Percentiles rank a stretch among this genome's conserved stretches.
phyloP scores from a whole-genome alignment of 2,329 filamentous ascomycete genomes.

The Aspergillus quadrilineatus region DNA sequence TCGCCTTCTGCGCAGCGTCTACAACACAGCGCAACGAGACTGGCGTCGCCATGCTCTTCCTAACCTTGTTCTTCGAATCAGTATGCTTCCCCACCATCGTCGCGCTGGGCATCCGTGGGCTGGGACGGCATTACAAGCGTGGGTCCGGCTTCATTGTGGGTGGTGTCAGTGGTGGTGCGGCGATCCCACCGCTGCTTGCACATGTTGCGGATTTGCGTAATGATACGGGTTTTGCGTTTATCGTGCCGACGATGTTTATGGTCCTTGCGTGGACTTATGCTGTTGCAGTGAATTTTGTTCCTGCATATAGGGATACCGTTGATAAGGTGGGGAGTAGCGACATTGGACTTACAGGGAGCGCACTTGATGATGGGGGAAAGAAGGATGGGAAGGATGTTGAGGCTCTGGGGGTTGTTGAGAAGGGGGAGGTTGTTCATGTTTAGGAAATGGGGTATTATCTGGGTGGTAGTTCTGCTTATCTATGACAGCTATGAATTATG shows the following conservation, averaged over 20 bases:
- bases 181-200: slow-evolving; percentile 70
- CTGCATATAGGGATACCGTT: slow-evolving; percentile 61
- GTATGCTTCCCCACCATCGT: slow-evolving; percentile 83
- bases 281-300: slow-evolving; percentile 64
- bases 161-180: slow-evolving; percentile 70
- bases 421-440: slow-evolving; percentile 11
- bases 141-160: slow-evolving; percentile 71
- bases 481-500: neutral
- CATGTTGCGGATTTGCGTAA: slow-evolving; percentile 65
- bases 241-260: slow-evolving; percentile 65
- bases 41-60: slow-evolving; percentile 58
- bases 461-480: neutral
- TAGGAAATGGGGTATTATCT: neutral
- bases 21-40: slow-evolving; percentile 50
- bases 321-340: slow-evolving; percentile 54
- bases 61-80: slow-evolving; percentile 78
- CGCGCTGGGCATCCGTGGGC: slow-evolving; percentile 71
- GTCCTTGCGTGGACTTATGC: slow-evolving; percentile 58
- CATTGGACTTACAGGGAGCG: slow-evolving; percentile 38
- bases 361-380: too few relatives aligned
- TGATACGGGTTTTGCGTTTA: slow-evolving; percentile 62
- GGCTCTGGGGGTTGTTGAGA: neutral
- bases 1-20: slow-evolving; percentile 57
- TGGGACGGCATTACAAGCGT: slow-evolving; percentile 74
- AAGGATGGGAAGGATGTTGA: too few relatives aligned